These are phyloP conservation scores for Picochlorum sp. DNA, from an alignment of 139 green algal species.

Conservation along the genomic window DNA sequence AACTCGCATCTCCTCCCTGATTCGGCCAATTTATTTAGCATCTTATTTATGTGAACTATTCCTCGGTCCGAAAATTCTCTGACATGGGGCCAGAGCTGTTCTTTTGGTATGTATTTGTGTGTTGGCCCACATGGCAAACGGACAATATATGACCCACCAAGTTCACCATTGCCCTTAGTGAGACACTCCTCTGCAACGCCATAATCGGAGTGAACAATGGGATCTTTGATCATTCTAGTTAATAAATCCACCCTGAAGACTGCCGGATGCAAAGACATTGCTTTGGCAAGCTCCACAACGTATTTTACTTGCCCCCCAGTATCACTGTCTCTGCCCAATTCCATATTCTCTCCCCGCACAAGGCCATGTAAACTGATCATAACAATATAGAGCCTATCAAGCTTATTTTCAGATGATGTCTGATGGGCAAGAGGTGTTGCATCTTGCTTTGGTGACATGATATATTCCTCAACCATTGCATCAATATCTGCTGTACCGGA, in stretches of 20 bases:
- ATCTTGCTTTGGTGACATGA: conserved; percentile 6
- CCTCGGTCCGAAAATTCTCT: conserved; percentile 83
- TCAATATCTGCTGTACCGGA: background rate
- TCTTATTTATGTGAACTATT: conserved; percentile 51
- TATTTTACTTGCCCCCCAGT: conserved; percentile 88
- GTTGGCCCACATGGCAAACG: conserved; percentile 67
- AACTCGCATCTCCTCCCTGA: conserved; percentile 50
- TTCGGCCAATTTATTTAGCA: conserved; percentile 45
- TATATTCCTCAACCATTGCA: conserved; percentile 26
- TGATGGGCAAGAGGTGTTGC: conserved; percentile 7
- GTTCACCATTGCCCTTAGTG: conserved; percentile 22
- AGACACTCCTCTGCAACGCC: conserved; percentile 67
- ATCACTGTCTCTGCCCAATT: conserved; percentile 85
- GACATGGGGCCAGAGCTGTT: conserved; percentile 86
- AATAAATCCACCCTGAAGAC: conserved; percentile 92
- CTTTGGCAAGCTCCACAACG: conserved; percentile 87
- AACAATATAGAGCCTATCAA: conserved; percentile 68
- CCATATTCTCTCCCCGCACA: conserved; percentile 81
- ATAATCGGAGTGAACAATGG: conserved; percentile 63
- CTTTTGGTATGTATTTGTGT: conserved; percentile 73
- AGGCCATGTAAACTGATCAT: conserved; percentile 85
- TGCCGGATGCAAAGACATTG: conserved; percentile 71
- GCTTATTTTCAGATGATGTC: background rate
- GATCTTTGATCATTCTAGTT: conserved; percentile 68
- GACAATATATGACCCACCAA: conserved; percentile 82